Percentiles rank a stretch among this genome's conserved stretches.
These are phyloP conservation scores for Stephanodiscus triporus DNA, from an alignment of 108 stramenopile species.

Conservation along the genomic window DNA sequence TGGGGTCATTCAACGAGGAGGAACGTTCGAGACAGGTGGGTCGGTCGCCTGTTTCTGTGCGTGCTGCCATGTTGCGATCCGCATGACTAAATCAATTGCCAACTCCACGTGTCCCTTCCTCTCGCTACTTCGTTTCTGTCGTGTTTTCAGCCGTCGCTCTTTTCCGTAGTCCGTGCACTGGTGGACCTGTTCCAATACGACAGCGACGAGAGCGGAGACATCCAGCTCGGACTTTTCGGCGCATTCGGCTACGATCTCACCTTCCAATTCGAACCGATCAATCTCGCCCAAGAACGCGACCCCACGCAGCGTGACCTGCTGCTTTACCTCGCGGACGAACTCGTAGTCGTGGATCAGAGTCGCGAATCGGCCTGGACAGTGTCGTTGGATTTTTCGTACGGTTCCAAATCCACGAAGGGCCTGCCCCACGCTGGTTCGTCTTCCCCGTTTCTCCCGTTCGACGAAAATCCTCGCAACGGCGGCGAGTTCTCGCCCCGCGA, in stretches of 20 bases:
- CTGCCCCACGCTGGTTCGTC: conserved; percentile 67
- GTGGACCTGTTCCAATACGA: conserved; percentile 86
- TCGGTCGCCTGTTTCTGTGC: conserved; percentile 3
- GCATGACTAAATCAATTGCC: neutral
- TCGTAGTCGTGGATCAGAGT: conserved; percentile 94
- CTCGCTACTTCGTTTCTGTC: neutral
- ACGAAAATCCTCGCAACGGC: conserved; percentile 52
- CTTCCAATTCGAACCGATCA: conserved; percentile 96
- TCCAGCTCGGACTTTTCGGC: conserved; percentile 95
- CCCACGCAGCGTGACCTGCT: conserved; percentile 89
- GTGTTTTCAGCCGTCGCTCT: conserved; percentile 76
- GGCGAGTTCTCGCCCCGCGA: conserved; percentile 72
- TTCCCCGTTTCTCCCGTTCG: conserved; percentile 54
- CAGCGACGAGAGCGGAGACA: conserved; percentile 72
- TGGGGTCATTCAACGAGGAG: conserved; percentile 92
- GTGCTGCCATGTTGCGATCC: conserved; percentile 14
- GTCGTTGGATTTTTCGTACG: conserved; percentile 88
- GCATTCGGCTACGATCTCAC: conserved; percentile 98
- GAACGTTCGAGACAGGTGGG: conserved; percentile 90
- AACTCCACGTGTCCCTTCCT: neutral
- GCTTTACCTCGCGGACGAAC: conserved; percentile 92
- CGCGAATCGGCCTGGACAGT: conserved; percentile 92
- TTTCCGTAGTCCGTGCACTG: conserved; percentile 90
- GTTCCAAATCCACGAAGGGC: conserved; percentile 79
- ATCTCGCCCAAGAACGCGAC: conserved; percentile 84